Conservation (phyloP, 176 grass and related monocot species). For the Guadua angustifolia region DNA sequence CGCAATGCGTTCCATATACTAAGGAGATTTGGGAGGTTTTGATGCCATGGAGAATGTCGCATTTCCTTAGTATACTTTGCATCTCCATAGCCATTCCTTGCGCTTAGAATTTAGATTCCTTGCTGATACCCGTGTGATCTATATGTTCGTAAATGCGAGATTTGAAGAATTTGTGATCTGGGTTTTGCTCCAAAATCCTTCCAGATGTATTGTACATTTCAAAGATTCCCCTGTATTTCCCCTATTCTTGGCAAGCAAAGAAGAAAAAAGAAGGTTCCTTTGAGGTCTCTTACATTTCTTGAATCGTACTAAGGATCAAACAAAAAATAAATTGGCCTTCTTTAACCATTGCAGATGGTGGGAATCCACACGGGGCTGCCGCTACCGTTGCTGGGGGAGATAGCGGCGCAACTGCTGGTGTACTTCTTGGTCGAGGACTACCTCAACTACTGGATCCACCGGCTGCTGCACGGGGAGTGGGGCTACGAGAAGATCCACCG, state of each 20-base stretch:
- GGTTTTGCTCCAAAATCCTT: conserved; percentile 31
- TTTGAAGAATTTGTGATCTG: conserved; percentile 29
- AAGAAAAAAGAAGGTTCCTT: not conserved
- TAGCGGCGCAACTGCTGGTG: not conserved
- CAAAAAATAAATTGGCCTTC: not conserved
- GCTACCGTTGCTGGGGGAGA: not conserved
- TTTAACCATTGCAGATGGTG: not conserved
- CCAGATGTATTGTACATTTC: conserved; percentile 5
- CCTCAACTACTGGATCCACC: not conserved
- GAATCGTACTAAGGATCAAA: not conserved
- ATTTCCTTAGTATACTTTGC: not conserved
- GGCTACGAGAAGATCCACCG: not conserved
- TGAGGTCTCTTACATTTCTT: not conserved
- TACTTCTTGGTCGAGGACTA: not conserved
- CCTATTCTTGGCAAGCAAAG: not conserved
- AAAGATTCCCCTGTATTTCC: not conserved
- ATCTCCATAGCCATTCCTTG: not conserved
- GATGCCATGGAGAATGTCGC: not conserved
- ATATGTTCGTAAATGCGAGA: not conserved
- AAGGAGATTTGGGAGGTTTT: not conserved
- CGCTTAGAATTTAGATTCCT: conserved; percentile 11
- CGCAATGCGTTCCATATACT: conserved; percentile 14
- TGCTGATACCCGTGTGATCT: conserved; percentile 15
- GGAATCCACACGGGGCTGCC: not conserved
- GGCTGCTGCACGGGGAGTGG: not conserved